phyloP scores from a whole-genome alignment of 805 yeast species.

The Sugiyamaella americana region DNA sequence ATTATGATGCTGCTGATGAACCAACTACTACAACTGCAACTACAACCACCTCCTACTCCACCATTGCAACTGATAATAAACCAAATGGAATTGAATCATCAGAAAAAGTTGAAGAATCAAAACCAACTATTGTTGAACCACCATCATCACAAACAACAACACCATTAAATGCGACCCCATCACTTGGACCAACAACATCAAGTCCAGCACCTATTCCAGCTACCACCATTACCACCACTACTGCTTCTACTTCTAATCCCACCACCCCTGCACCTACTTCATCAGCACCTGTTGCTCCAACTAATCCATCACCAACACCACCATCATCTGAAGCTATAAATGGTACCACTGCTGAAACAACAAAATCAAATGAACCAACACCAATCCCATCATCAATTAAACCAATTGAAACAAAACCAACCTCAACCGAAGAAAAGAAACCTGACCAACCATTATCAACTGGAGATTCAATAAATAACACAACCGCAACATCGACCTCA shows the following conservation, averaged over 20 bases:
- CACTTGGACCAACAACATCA: no score
- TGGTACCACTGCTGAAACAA: neutral
- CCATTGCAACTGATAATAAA: neutral
- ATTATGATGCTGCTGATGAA: conserved; percentile 37
- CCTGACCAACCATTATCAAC: neutral
- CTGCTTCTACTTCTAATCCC: no score
- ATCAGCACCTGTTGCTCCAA: no score
- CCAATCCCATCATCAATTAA: no score
- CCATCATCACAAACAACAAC: neutral
- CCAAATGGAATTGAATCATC: conserved; percentile 2
- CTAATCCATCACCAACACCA: neutral
- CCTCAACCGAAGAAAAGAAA: neutral
- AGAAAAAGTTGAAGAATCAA: no score
- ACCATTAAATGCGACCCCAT: no score
- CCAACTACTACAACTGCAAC: conserved; percentile 7
- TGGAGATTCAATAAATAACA: no score
- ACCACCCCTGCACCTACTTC: no score
- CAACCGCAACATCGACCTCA: no score
- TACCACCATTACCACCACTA: no score
- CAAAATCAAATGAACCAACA: neutral
- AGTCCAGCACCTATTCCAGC: no score
- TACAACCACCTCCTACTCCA: neutral
- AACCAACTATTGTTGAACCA: conserved; percentile 1
- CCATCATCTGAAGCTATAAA: neutral
- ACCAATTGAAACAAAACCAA: neutral